phyloP scores from a whole-genome alignment of 371 early-diverging fungal species.

The Apophysomyces variabilis region DNA sequence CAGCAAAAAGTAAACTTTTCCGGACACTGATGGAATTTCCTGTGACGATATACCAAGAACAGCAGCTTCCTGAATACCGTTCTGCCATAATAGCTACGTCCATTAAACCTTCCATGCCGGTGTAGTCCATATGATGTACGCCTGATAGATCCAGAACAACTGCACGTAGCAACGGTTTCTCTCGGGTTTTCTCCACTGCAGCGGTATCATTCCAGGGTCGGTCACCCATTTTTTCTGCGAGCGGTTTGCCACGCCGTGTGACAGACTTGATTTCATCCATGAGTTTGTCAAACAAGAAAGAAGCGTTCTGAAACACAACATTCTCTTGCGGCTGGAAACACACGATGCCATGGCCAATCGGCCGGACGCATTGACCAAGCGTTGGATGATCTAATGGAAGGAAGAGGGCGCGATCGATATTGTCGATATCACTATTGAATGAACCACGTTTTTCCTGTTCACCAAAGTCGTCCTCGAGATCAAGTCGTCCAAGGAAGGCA shows the following conservation, averaged over 20 bases:
- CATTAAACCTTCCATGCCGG: slow-evolving; percentile 74
- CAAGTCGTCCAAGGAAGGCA: slow-evolving; percentile 39
- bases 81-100: slow-evolving; percentile 48
- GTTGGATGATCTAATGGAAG: slow-evolving; percentile 31
- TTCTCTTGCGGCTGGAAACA: slow-evolving; percentile 73
- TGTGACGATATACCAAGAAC: slow-evolving; percentile 43
- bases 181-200: slow-evolving; percentile 20
- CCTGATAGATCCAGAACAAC: slow-evolving; percentile 82
- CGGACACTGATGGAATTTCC: slow-evolving; percentile 28
- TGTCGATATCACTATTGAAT: background rate
- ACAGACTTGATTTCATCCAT: slow-evolving; percentile 41
- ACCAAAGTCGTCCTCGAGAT: slow-evolving; percentile 9
- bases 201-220: slow-evolving; percentile 51
- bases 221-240: slow-evolving; percentile 41
- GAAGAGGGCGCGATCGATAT: slow-evolving; percentile 15
- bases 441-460: background rate
- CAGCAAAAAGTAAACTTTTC: slow-evolving; percentile 37
- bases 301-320: slow-evolving; percentile 75
- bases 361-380: slow-evolving; percentile 22
- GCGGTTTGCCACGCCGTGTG: slow-evolving; percentile 38
- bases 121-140: slow-evolving; percentile 79
- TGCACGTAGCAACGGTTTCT: slow-evolving; percentile 52
- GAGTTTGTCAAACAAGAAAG: slow-evolving; percentile 52
- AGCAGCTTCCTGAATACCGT: slow-evolving; percentile 36
- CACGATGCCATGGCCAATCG: slow-evolving; percentile 60